Evolutionary conservation across 1,284 basidiomycete genomes (phyloP).

Genomic region (Tylopilus sp.): DNA sequence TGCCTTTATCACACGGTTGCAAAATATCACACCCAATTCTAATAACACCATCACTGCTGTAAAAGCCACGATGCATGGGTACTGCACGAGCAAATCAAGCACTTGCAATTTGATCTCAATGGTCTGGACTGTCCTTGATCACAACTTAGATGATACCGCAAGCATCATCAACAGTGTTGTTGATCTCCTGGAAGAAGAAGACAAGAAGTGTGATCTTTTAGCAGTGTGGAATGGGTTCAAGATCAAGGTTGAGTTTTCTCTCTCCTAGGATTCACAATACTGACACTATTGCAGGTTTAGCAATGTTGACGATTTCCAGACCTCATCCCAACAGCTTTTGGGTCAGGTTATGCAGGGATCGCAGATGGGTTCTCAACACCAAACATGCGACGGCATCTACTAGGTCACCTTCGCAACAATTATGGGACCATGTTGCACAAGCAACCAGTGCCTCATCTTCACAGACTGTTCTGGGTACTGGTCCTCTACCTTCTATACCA

Average conservation of each 20-base stretch:
- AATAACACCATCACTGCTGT: slow-evolving; percentile 81
- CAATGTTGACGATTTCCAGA: slow-evolving; percentile 89
- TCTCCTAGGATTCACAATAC: background rate
- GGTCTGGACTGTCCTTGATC: slow-evolving; percentile 87
- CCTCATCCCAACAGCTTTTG: slow-evolving; percentile 69
- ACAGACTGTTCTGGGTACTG: slow-evolving; percentile 25
- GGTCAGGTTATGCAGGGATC: slow-evolving; percentile 80
- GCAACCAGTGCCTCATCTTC: slow-evolving; percentile 78
- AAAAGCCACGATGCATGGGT: slow-evolving; percentile 85
- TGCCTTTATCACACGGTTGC: slow-evolving; percentile 76
- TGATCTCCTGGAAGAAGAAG: slow-evolving; percentile 86
- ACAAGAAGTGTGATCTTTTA: slow-evolving; percentile 82
- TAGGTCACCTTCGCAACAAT: slow-evolving; percentile 68
- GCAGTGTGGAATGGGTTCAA: slow-evolving; percentile 88
- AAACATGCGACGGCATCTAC: slow-evolving; percentile 81
- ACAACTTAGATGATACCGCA: slow-evolving; percentile 80
- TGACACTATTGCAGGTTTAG: slow-evolving; percentile 49
- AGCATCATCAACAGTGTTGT: slow-evolving; percentile 85
- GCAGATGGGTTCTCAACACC: slow-evolving; percentile 85
- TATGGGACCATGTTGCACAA: slow-evolving; percentile 91
- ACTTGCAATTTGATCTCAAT: slow-evolving; percentile 91
- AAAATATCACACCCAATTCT: slow-evolving; percentile 76
- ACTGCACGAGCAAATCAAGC: slow-evolving; percentile 81
- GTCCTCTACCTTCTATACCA: slow-evolving; percentile 26
- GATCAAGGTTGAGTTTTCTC: slow-evolving; percentile 68